Base-by-base conservation (phyloP, 2,329 filamentous ascomycete genomes). In the Neophaeococcomyces mojaviensis region DNA sequence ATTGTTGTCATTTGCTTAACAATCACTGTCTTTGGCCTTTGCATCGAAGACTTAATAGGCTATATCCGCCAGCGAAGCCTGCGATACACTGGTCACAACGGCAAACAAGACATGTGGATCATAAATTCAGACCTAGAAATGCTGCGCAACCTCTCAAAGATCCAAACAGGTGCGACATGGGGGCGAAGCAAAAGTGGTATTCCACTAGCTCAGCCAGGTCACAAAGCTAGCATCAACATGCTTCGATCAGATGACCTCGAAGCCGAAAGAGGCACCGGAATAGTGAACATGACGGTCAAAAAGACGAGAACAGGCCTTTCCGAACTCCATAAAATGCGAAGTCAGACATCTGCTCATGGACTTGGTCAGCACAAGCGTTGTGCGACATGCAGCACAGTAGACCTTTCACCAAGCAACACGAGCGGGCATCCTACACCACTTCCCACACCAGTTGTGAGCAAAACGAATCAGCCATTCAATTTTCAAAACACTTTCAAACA, bases 91-190 rank as follows among this genome's bases (percentile, higher is more conserved):
- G 41, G 41, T 4, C 18, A 22, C 30, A 44, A 44, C 24, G 41
- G 41, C 15, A 44, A 44, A 24, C 41, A 44, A 22, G 41, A 44
- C 41, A 44, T 44, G 41, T 44, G 41, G 41, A 44, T 44, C 15
- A 33, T 33, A 5, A 44, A 44, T 26, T 36, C 30, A 12, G 41
- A 44, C 22, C 32, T 44, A 7, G 41, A 44, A 5, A 44, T 44
- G 41, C 41, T 44, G 13, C 22, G 15, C 12, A 44, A 19, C 19
- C 26, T 44, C 33, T 32, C 35, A 16, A 33, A 44, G 16, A 15
- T 44, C 3, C 35, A 37, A 22, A 44, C 30, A 15, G 32, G 32
- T 6, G 26, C 15, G 12, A 28, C 20, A 18, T 44, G 41, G 41
- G 28, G 19, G n/a, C 22, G 26, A 19, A 36, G 32, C n/a, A 36